A percentile compares a stretch with the other conserved stretches of the same genome.
These are phyloP conservation scores for Coniochaeta sp. DNA, from an alignment of 2,329 filamentous ascomycete species.

Conservation along the genomic window DNA sequence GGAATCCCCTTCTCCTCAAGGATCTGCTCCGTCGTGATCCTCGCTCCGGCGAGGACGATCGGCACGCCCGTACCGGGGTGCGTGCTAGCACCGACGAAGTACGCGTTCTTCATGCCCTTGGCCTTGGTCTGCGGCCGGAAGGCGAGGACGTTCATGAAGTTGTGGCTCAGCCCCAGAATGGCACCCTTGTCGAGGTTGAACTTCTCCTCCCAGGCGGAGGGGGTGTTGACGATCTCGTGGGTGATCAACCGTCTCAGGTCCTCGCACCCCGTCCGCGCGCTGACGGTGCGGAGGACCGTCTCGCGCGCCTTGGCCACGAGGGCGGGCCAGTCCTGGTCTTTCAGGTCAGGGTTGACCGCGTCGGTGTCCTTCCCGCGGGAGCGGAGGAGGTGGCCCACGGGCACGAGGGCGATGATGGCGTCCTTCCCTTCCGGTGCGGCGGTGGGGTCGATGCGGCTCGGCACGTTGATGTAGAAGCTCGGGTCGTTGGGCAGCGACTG, in stretches of 20 bases:
- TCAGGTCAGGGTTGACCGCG: conserved; percentile 23
- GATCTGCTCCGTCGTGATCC: conserved; percentile 41
- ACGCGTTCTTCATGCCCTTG: conserved; percentile 41
- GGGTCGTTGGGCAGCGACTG: conserved; percentile 61
- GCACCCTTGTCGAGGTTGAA: conserved; percentile 73
- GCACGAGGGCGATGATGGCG: conserved; percentile 62
- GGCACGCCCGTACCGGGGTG: conserved; percentile 73
- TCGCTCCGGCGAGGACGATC: conserved; percentile 63
- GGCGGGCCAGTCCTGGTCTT: conserved; percentile 51
- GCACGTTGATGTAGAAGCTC: conserved; percentile 73
- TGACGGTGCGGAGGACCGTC: conserved; percentile 55
- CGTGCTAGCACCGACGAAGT: conserved; percentile 69
- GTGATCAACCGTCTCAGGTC: conserved; percentile 40
- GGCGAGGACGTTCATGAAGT: conserved; percentile 65
- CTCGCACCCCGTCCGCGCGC: conserved; percentile 50
- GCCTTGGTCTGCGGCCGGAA: conserved; percentile 57
- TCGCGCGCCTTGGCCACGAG: conserved; percentile 53
- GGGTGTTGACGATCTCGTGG: conserved; percentile 61
- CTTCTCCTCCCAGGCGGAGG: conserved; percentile 53
- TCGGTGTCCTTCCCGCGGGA: conserved; percentile 26
- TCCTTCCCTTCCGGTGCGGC: conserved; percentile 62
- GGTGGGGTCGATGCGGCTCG: conserved; percentile 58
- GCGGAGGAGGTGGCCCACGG: conserved; percentile 59
- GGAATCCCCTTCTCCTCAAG: conserved; percentile 7
- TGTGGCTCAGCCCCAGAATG: conserved; percentile 65